Conservation (phyloP, 78 protist genomes). For the Planoprotostelium fungivorum region DNA sequence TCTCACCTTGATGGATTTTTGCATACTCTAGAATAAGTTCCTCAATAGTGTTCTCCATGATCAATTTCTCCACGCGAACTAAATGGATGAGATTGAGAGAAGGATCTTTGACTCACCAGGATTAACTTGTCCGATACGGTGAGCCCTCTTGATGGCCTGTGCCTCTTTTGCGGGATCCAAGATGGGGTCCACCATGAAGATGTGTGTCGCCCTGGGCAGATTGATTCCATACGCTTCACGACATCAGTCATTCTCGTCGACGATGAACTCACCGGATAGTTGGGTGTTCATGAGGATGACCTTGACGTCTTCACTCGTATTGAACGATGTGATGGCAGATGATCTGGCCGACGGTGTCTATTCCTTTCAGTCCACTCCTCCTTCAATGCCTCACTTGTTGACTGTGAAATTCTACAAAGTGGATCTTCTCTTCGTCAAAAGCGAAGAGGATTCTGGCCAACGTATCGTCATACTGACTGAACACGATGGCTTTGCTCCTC, state of each 20-base stretch:
- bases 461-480: slow-evolving; percentile 33
- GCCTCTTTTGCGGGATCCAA: slow-evolving; percentile 23
- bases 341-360: slow-evolving; percentile 16
- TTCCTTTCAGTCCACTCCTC: neutral
- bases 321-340: slow-evolving; percentile 10
- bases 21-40: neutral
- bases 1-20: neutral
- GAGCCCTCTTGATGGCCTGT: slow-evolving; percentile 66
- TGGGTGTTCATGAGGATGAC: slow-evolving; percentile 50
- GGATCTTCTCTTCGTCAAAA: neutral
- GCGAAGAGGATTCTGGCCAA: neutral
- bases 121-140: slow-evolving; percentile 55
- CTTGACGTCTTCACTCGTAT: slow-evolving; percentile 2
- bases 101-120: neutral
- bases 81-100: neutral
- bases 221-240: slow-evolving; percentile 54
- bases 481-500: slow-evolving; percentile 19
- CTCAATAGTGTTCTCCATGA: slow-evolving; percentile 15
- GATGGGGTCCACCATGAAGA: slow-evolving; percentile 52
- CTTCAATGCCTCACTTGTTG: neutral
- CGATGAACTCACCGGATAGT: slow-evolving; percentile 3
- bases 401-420: slow-evolving; percentile 4
- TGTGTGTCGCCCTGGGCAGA: slow-evolving; percentile 39
- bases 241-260: neutral
- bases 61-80: slow-evolving; percentile 33